phyloP scores from a whole-genome alignment of 495 filamentous ascomycete species.

The Annulohypoxylon moriforme region DNA sequence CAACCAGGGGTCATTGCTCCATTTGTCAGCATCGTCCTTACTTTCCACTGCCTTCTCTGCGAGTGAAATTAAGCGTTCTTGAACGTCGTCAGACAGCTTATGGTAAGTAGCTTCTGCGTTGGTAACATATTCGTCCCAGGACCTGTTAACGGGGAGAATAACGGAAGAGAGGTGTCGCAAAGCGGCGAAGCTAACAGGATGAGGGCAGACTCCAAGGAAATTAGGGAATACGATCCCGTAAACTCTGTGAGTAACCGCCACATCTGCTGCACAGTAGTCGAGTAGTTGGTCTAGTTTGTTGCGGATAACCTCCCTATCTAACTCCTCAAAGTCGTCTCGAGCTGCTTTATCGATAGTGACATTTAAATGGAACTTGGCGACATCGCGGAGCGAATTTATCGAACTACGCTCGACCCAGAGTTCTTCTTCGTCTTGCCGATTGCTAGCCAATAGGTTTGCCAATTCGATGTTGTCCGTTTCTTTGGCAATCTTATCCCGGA shows the following conservation, averaged over 20 bases:
- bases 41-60: constrained; percentile 78
- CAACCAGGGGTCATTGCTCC: constrained; percentile 86
- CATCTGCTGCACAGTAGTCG: constrained; percentile 96
- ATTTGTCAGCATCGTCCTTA: constrained; percentile 74
- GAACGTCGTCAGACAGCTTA: constrained; percentile 77
- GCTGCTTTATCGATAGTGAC: constrained; percentile 91
- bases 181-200: constrained; percentile 97
- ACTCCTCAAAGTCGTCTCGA: constrained; percentile 86
- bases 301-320: constrained; percentile 75
- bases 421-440: constrained; percentile 87
- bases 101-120: constrained; percentile 88
- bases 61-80: constrained; percentile 75
- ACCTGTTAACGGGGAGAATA: constrained; percentile 87
- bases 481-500: constrained; percentile 81
- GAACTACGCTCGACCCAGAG: constrained; percentile 95
- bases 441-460: constrained; percentile 73
- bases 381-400: constrained; percentile 93
- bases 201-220: constrained; percentile 88
- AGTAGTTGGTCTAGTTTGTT: constrained; percentile 81
- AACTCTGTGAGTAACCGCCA: constrained; percentile 89
- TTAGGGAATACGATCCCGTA: constrained; percentile 91
- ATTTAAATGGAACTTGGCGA: constrained; percentile 95
- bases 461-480: constrained; percentile 78
- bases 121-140: constrained; percentile 85
- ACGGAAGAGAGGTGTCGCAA: constrained; percentile 91